phyloP scores from a whole-genome alignment of 257 asterid genomes.

The Mitragyna speciosa region DNA sequence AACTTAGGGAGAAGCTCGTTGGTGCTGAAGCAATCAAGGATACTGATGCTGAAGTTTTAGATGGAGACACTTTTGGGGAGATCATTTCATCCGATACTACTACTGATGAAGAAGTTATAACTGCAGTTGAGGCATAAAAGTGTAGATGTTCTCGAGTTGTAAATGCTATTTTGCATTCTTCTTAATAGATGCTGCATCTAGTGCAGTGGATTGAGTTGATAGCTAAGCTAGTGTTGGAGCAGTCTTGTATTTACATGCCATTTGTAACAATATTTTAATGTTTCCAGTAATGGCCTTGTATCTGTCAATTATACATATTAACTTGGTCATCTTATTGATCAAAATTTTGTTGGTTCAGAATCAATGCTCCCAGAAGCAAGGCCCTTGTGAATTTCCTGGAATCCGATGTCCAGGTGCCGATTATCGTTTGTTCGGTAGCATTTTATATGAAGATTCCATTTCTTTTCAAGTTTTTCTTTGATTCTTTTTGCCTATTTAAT shows the following conservation, averaged over 20 bases:
- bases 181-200: not conserved
- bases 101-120: conserved; percentile 55
- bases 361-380: not conserved
- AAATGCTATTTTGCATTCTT: not conserved
- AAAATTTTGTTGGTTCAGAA: conserved; percentile 18
- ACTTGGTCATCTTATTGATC: conserved; percentile 16
- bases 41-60: conserved; percentile 24
- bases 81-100: conserved; percentile 48
- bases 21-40: conserved; percentile 33
- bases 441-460: no score
- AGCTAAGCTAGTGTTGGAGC: not conserved
- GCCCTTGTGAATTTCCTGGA: not conserved
- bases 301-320: conserved; percentile 1
- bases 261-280: not conserved
- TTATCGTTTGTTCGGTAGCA: not conserved
- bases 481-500: no score
- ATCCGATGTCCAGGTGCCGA: not conserved
- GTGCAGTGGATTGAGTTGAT: not conserved
- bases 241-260: not conserved
- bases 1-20: conserved; percentile 66
- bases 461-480: no score
- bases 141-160: not conserved
- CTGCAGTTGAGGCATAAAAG: conserved; percentile 62
- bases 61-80: conserved; percentile 38
- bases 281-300: conserved; percentile 9